phyloP scores from a whole-genome alignment of 208 protist genomes.

The Leishmania turanica region DNA sequence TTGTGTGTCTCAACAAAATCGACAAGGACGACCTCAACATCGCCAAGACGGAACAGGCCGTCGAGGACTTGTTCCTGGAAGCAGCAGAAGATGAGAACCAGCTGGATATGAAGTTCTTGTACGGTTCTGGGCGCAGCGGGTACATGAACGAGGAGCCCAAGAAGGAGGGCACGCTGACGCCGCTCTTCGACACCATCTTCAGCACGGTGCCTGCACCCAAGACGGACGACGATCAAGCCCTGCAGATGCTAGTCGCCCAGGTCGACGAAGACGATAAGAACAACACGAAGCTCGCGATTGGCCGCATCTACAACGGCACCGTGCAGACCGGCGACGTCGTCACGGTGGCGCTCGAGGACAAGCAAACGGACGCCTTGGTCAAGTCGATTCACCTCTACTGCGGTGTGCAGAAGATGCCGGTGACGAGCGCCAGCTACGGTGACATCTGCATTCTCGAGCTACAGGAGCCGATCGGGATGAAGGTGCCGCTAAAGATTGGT shows the following conservation, averaged over 20 bases:
- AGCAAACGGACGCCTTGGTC: constrained; percentile 82
- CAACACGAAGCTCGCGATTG: constrained; percentile 91
- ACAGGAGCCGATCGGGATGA: constrained; percentile 84
- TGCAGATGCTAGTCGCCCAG: constrained; percentile 96
- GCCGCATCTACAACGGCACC: constrained; percentile 91
- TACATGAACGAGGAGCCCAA: constrained; percentile 86
- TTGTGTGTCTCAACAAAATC: constrained; percentile 99
- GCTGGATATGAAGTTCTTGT: constrained; percentile 96
- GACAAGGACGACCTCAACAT: constrained; percentile 94
- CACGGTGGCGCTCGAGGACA: constrained; percentile 84
- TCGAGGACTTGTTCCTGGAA: constrained; percentile 97
- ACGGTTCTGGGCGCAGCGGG: constrained; percentile 92
- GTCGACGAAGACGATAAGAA: constrained; percentile 89
- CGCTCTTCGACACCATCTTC: constrained; percentile 96
- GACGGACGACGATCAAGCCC: constrained; percentile 40
- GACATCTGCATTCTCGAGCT: constrained; percentile 88
- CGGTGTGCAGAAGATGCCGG: constrained; percentile 78
- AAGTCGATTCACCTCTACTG: constrained; percentile 87
- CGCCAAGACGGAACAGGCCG: constrained; percentile 91
- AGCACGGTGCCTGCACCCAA: constrained; percentile 78
- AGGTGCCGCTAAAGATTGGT: constrained; percentile 91
- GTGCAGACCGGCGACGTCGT: constrained; percentile 90
- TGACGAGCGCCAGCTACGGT: constrained; percentile 69
- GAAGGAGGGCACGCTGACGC: constrained; percentile 81
- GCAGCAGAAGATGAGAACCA: constrained; percentile 94